Percentiles rank a stretch among this genome's conserved stretches.
phyloP scores from a whole-genome alignment of 805 yeast genomes.

The Spathaspora girioi region DNA sequence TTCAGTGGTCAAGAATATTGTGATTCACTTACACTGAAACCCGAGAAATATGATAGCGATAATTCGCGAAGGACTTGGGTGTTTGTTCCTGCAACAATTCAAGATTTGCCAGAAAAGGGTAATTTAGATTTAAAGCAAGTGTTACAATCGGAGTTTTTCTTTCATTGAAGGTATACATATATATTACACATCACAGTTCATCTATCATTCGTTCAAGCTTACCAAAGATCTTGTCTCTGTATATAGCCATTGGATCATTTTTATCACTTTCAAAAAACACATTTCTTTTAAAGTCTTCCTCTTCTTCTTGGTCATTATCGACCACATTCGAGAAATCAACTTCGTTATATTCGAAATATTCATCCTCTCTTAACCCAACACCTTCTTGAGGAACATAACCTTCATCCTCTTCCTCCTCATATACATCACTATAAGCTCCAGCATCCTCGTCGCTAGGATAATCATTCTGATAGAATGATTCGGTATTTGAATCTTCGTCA shows the following conservation, averaged over 20 bases:
- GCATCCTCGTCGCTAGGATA: conserved; percentile 94
- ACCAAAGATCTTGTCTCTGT: conserved; percentile 61
- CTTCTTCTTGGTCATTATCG: conserved; percentile 19
- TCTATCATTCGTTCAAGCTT: conserved; percentile 54
- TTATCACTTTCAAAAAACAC: conserved; percentile 54
- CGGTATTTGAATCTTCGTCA: conserved; percentile 87
- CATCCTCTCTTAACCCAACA: conserved; percentile 15
- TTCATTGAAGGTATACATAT: conserved; percentile 22
- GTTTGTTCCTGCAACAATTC: conserved; percentile 26
- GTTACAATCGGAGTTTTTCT: conserved; percentile 31
- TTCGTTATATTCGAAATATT: conserved; percentile 30
- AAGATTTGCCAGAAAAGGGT: conserved; percentile 28
- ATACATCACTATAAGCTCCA: conserved; percentile 15
- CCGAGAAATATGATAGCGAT: not conserved
- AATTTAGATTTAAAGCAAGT: conserved; percentile 29
- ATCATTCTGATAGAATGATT: conserved; percentile 86
- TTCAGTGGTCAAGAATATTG: conserved; percentile 2
- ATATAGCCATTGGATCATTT: conserved; percentile 59
- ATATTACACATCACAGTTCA: conserved; percentile 16
- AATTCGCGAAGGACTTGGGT: conserved; percentile 6
- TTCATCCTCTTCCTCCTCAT: conserved; percentile 14
- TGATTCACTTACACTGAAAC: not conserved
- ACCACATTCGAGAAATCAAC: conserved; percentile 10
- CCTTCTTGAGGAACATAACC: conserved; percentile 11
- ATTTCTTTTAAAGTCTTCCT: conserved; percentile 40